Base-by-base conservation (phyloP, 768 basidiomycete genomes). In the Trametes punicea region DNA sequence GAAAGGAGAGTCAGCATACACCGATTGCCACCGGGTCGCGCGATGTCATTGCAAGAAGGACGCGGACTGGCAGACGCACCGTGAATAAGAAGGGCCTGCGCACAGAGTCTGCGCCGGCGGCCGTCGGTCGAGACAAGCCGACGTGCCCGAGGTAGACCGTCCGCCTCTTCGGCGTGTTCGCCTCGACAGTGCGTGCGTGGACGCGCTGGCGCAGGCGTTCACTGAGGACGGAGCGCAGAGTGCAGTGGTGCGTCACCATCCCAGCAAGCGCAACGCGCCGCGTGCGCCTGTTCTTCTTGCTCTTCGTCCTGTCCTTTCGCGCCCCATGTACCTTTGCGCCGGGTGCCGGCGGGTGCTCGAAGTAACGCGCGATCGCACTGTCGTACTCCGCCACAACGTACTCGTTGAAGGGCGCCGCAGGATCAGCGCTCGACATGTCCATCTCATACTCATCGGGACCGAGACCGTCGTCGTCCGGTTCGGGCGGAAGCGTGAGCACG, bases 341-440 rank as follows among this genome's bases (percentile, higher is more conserved):
- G 46, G n/a, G 46, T n/a, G n/a, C 2, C n/a, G 8, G 30, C 18
- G 46, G 9, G 46, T 41, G 40, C 36, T 10, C 36, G 40, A 2
- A 6, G 16, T 21, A 4, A 4, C 40, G 30, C 38, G 20, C 40
- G 39, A n/a, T n/a, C 20, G 21, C 33, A 21, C 18, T 11, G 51
- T 85, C 84, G 46, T 83, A 80, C 67, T 90, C 87, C 1, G 88
- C 89, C 29, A 91, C 81, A 20, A 91, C 86, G 52, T 87, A 79
- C 67, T 90, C 84, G 70, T 92, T 93, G 44, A 26, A 45, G 23
- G 51, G 51, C 18, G 23, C 36, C 61, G 87, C 86, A 4, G 88
- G 84, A 21, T 79, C 71, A 57, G 89, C 84, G 52, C 88, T 85
- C 40, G 90, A 82, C 81, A 93, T 88, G 25, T 89, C 85, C 21